Base-by-base conservation (phyloP, 305 asterid genomes). In the Solanum hybrid region DNA sequence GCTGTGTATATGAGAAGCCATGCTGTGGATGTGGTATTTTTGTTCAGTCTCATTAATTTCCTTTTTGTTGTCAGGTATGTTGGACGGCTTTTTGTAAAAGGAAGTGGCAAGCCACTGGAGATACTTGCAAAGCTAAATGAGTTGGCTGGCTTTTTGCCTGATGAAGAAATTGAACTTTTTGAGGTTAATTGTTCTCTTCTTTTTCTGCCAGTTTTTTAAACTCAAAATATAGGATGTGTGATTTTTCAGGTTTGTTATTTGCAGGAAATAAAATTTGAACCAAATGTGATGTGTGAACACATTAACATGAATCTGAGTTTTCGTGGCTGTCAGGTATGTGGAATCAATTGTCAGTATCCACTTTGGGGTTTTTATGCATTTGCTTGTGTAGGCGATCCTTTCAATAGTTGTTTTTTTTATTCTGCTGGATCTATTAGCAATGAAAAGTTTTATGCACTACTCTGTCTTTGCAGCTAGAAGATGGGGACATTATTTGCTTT, bases 241-340 rank as follows among this genome's bases (percentile, higher is more conserved):
- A 66, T 79, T 32, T 80, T 73, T 85, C 24, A 31, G 84, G 64
- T 79, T 85, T 60, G 32, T 77, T 88, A 46, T 90, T 42, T 88
- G 38, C 92, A 94, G 98, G 97, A 94, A 91, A 94, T 94, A 38
- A 90, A 91, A 89, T 91, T 88, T 91, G 93, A 91, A 69, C 93
- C 93, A 64, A 69, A 80, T 85, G 91, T 91, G 88, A 91, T 91
- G 93, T 90, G 92, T 89, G 93, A 91, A 76, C 92, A 86, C 79
- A 89, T 91, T 8, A 90, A 90, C 90, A 87, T 88, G 89, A 89
- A 51, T 37, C 73, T 89, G 42, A 73, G 90, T 56, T 91, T 91
- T 66, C 91, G 93, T 6, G 77, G 72, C 86, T 90, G 91, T 89
- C 92, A 91, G 93, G 92, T 89, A 78, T 46, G 40, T 69, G 85